Conservation (phyloP, 1,139 yeast genomes). For the Geotrichum candidum region DNA sequence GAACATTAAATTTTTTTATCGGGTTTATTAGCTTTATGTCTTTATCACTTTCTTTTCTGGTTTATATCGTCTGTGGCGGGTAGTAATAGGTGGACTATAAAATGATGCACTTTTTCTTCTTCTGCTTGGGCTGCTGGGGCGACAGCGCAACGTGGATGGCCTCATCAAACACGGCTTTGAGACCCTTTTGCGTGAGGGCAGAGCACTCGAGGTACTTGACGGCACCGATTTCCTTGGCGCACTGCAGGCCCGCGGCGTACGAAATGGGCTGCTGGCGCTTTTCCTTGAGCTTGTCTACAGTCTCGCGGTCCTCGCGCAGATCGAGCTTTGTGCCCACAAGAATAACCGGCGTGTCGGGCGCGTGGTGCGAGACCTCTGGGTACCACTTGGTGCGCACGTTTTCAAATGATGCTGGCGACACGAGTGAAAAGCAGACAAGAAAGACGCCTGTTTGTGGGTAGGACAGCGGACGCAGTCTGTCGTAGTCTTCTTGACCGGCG, state of each 20-base stretch:
- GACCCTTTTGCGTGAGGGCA: conserved; percentile 80
- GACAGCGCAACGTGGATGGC: conserved; percentile 68
- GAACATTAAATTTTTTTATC: background rate
- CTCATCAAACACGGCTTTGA: conserved; percentile 61
- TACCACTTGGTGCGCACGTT: conserved; percentile 97
- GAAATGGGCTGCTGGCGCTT: conserved; percentile 86
- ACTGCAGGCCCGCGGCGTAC: conserved; percentile 81
- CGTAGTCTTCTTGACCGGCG: conserved; percentile 98
- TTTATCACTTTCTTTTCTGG: too few species aligned
- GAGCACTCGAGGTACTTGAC: conserved; percentile 91
- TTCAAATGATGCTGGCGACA: conserved; percentile 96
- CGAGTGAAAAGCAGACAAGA: conserved; percentile 87
- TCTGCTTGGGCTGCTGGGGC: conserved; percentile 26
- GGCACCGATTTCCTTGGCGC: conserved; percentile 90
- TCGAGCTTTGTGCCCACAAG: conserved; percentile 96
- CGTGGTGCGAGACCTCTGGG: conserved; percentile 96
- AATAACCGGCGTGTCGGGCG: conserved; percentile 94
- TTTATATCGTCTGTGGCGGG: background rate
- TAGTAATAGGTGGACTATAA: background rate
- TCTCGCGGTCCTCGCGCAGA: conserved; percentile 86
- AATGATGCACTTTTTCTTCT: conserved; percentile 15
- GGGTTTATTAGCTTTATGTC: too few species aligned
- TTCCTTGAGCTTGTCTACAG: conserved; percentile 80
- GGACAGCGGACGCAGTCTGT: conserved; percentile 89
- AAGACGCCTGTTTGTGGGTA: conserved; percentile 98